phyloP scores from a whole-genome alignment of 768 basidiomycete genomes.

The Suillus occidentalis region DNA sequence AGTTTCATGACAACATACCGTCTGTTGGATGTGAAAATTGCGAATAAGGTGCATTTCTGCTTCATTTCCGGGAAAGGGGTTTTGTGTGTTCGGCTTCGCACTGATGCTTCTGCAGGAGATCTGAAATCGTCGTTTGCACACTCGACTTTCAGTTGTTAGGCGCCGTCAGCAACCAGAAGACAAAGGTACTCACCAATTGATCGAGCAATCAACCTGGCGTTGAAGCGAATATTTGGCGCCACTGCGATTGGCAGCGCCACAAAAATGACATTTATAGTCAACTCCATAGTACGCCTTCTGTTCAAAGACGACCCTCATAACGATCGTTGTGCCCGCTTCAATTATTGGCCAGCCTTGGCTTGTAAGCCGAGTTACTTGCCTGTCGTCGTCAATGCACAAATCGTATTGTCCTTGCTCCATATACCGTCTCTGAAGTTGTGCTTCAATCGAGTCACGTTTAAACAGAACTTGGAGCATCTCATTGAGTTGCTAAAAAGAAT shows the following conservation, averaged over 20 bases:
- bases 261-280: slow-evolving; percentile 22
- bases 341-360: slow-evolving; percentile 25
- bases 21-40: not conserved
- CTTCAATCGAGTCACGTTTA: slow-evolving; percentile 16
- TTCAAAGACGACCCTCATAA: slow-evolving; percentile 27
- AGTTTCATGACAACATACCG: not conserved
- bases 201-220: slow-evolving; percentile 22
- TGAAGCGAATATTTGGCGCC: slow-evolving; percentile 12
- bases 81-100: not conserved
- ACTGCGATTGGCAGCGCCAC: not conserved
- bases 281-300: slow-evolving; percentile 9
- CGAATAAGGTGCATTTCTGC: not conserved
- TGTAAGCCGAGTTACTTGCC: slow-evolving; percentile 23
- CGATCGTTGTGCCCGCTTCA: slow-evolving; percentile 25
- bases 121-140: slow-evolving; percentile 30
- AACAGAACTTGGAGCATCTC: slow-evolving; percentile 18
- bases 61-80: not conserved
- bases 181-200: slow-evolving; percentile 21
- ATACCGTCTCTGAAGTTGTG: slow-evolving; percentile 25
- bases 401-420: slow-evolving; percentile 26
- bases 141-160: slow-evolving; percentile 12
- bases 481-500: slow-evolving; percentile 20
- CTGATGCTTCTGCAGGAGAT: not conserved
- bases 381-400: slow-evolving; percentile 25
- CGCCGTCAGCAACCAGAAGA: slow-evolving; percentile 1